These are phyloP conservation scores for Spathaspora gorwiae DNA, from an alignment of 805 yeast species.

Conservation along the genomic window DNA sequence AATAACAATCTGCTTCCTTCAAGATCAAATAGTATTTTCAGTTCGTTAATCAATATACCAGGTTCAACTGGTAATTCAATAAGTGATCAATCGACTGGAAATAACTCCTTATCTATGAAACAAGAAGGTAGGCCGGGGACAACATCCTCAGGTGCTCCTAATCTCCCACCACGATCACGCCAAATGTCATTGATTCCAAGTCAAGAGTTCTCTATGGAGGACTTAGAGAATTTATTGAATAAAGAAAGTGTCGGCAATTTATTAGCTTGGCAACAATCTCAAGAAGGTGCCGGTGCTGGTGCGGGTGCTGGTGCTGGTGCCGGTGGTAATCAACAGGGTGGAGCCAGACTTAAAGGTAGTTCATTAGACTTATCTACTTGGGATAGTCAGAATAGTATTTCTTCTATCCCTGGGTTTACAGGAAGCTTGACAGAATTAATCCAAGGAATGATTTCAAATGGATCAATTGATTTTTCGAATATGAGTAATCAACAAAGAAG, in stretches of 20 bases:
- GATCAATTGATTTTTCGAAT: conserved; percentile 33
- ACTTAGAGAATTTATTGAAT: conserved; percentile 27
- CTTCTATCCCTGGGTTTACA: conserved; percentile 25
- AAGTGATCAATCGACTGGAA: conserved; percentile 19
- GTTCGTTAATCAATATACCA: conserved; percentile 37
- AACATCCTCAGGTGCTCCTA: conserved; percentile 2
- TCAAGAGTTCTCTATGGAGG: conserved; percentile 23
- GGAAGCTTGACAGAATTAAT: conserved; percentile 31
- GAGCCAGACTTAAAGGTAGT: conserved; percentile 20
- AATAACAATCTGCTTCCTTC: conserved; percentile 19
- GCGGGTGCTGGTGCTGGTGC: neutral
- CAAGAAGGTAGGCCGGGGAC: neutral
- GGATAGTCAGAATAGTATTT: conserved; percentile 10
- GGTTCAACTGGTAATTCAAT: conserved; percentile 30
- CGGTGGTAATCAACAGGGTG: neutral
- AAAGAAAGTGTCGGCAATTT: conserved; percentile 30
- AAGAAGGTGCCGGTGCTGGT: conserved; percentile 3
- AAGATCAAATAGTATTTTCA: conserved; percentile 36
- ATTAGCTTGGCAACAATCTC: conserved; percentile 23
- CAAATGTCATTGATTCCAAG: conserved; percentile 19
- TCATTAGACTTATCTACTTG: conserved; percentile 22
- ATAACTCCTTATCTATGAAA: neutral
- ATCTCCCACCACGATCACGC: conserved; percentile 9
- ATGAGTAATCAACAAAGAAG: conserved; percentile 39
- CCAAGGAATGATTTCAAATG: conserved; percentile 28